Evolutionary conservation across 169 alveolate genomes (phyloP).

Genomic region (Plasmodium sp.): DNA sequence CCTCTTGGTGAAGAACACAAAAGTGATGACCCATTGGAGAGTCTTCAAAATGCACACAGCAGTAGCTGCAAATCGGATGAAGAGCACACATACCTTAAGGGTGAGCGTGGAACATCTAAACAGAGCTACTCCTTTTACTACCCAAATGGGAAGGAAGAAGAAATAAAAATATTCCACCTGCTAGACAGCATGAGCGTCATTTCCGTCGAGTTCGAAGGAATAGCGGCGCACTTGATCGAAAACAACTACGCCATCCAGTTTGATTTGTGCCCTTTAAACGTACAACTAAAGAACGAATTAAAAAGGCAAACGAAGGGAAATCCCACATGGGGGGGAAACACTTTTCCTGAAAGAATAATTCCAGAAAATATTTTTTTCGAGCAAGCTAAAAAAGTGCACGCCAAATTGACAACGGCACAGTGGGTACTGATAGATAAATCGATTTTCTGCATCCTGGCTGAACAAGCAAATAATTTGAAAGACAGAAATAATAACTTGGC

Average conservation of each 20-base stretch:
- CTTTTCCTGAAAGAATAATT: slow-evolving; percentile 20
- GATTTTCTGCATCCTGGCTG: slow-evolving; percentile 65
- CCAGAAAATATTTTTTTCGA: slow-evolving; percentile 41
- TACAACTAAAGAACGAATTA: not conserved
- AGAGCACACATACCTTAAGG: not conserved
- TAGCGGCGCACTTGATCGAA: slow-evolving; percentile 62
- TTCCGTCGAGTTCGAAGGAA: slow-evolving; percentile 51
- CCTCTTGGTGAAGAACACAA: not conserved
- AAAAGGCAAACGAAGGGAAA: not conserved
- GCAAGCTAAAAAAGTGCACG: slow-evolving; percentile 69
- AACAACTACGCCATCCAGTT: slow-evolving; percentile 27
- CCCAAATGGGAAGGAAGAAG: slow-evolving; percentile 42
- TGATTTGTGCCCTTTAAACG: slow-evolving; percentile 41
- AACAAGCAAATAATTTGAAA: slow-evolving; percentile 66
- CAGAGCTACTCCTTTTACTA: not conserved
- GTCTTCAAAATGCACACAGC: not conserved
- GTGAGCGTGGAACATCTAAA: not conserved
- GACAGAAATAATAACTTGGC: slow-evolving; percentile 55
- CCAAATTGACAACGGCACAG: slow-evolving; percentile 43
- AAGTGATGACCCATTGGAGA: not conserved
- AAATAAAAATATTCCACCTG: slow-evolving; percentile 14
- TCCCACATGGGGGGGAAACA: not conserved
- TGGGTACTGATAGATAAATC: slow-evolving; percentile 74
- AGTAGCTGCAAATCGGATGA: not conserved
- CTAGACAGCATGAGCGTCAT: slow-evolving; percentile 28